Evolutionary conservation across 192 early-diverging fungal genomes (phyloP), one percentile per base, ranked within the genome.

Genomic region (Entomortierella chlamydospora): DNA sequence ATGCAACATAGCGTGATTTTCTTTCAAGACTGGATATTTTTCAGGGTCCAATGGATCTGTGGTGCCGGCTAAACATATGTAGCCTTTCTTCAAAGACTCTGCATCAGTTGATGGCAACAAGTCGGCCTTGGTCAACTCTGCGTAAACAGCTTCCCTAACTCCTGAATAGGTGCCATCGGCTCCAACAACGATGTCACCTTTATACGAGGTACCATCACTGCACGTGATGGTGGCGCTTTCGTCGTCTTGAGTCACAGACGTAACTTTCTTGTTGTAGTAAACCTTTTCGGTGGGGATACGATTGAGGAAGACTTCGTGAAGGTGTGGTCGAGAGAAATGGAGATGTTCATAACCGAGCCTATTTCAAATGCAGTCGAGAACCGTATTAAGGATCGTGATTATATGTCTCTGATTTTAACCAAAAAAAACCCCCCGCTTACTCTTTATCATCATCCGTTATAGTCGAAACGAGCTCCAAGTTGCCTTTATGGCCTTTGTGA

Each of bases 121-220:
- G 12, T 45, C 42, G 4, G 41, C 11, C 31, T 23, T 53, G 10
- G 4, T 3, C 43, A 68, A 15, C 7, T 37, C 5, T 17, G 45
- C 22, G 23, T 51, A 59, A 2, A 68, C 29, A 23, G 2, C 10
- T 20, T 68, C 43, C 9, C 66, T 53, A 23, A 68, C 66, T 25
- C 20, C 47, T 23, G 37, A 45, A 30, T 68, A 28, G 6, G 66
- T 56, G 3, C 66, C 66, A 51, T 68, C 66, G 22, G 66, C 66
- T 29, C 66, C 66, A 12, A 68, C 66, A 31, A 68, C 45, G 30
- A 68, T 52, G 25, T 57, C 55, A 7, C 66, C 66, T 3, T 58
- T 37, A 37, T 57, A 31, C 10, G 29, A 43, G 0, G 54, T 15
- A 23, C 57, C 57, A 52, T 68, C 66, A 3, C n/a, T n/a, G 45